A percentile compares a stretch with the other conserved stretches of the same genome.
phyloP scores from a whole-genome alignment of 1,139 yeast species.

The Candida sanyaensis region DNA sequence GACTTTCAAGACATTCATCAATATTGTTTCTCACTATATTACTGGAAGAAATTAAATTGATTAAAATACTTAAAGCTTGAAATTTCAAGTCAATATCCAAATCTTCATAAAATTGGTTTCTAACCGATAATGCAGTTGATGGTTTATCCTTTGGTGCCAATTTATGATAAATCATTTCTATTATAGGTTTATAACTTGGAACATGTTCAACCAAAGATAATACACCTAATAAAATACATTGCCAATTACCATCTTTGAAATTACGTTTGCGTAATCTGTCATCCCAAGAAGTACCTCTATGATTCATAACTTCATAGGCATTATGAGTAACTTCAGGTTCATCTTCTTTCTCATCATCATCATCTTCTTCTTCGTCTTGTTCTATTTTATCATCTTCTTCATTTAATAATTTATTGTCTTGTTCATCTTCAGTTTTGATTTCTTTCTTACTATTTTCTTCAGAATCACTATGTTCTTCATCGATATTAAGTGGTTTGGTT shows the following conservation, averaged over 20 bases:
- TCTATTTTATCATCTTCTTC: conserved; percentile 20
- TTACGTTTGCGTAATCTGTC: conserved; percentile 73
- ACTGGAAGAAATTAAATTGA: conserved; percentile 60
- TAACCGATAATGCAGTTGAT: conserved; percentile 52
- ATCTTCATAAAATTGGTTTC: conserved; percentile 49
- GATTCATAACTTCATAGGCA: conserved; percentile 59
- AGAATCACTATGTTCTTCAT: conserved; percentile 24
- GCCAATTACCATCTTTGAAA: conserved; percentile 88
- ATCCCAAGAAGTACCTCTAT: conserved; percentile 71
- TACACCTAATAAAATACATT: conserved; percentile 71
- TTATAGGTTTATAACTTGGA: conserved; percentile 50
- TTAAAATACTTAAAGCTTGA: conserved; percentile 54
- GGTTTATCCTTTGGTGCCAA: conserved; percentile 59
- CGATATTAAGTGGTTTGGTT: conserved; percentile 25
- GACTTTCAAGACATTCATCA: conserved; percentile 68
- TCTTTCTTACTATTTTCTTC: conserved; percentile 16
- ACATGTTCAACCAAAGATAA: conserved; percentile 62
- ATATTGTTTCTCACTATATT: conserved; percentile 61
- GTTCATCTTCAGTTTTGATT: conserved; percentile 24
- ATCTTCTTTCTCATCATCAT: conserved; percentile 23
- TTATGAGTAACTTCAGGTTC: conserved; percentile 35
- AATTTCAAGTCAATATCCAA: conserved; percentile 54
- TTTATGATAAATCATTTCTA: conserved; percentile 46
- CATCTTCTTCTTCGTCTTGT: conserved; percentile 28
- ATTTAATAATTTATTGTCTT: conserved; percentile 17